Conservation (phyloP, 2,329 filamentous ascomycete genomes). For the Furcasterigmium furcatum region DNA sequence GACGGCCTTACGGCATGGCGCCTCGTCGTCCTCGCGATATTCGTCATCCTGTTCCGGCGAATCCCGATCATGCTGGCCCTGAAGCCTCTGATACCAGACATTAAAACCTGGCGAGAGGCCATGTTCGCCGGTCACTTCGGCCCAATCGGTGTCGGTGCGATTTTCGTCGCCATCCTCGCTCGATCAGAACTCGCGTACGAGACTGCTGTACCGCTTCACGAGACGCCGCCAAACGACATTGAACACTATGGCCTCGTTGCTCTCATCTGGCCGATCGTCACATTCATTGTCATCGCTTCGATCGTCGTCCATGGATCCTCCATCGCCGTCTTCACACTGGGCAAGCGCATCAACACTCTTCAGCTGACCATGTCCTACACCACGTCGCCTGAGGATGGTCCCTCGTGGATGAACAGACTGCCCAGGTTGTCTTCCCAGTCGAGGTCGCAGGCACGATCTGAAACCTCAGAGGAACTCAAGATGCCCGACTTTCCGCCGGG, state of each 20-base stretch:
- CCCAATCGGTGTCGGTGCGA: constrained; percentile 93
- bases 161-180: constrained; percentile 91
- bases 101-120: constrained; percentile 97
- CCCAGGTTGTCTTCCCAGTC: constrained; percentile 66
- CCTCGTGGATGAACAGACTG: constrained; percentile 91
- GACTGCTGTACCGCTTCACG: constrained; percentile 68
- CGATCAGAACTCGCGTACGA: constrained; percentile 84
- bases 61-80: constrained; percentile 91
- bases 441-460: constrained; percentile 79
- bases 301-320: constrained; percentile 98
- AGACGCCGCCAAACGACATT: constrained; percentile 50
- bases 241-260: constrained; percentile 70
- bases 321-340: constrained; percentile 93
- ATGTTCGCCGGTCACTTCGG: constrained; percentile 97
- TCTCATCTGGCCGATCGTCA: constrained; percentile 92
- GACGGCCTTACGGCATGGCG: constrained; percentile 84
- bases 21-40: constrained; percentile 85
- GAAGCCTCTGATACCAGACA: constrained; percentile 91
- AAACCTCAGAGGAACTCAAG: constrained; percentile 69
- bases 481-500: constrained; percentile 62
- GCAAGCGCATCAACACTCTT: constrained; percentile 96
- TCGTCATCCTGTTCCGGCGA: constrained; percentile 93
- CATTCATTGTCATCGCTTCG: constrained; percentile 89
- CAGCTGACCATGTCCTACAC: constrained; percentile 97
- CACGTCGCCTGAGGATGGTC: constrained; percentile 79